These are phyloP conservation scores for Cutaneotrichosporon dermatis DNA, from an alignment of 1,284 basidiomycete species.

Conservation along the genomic window DNA sequence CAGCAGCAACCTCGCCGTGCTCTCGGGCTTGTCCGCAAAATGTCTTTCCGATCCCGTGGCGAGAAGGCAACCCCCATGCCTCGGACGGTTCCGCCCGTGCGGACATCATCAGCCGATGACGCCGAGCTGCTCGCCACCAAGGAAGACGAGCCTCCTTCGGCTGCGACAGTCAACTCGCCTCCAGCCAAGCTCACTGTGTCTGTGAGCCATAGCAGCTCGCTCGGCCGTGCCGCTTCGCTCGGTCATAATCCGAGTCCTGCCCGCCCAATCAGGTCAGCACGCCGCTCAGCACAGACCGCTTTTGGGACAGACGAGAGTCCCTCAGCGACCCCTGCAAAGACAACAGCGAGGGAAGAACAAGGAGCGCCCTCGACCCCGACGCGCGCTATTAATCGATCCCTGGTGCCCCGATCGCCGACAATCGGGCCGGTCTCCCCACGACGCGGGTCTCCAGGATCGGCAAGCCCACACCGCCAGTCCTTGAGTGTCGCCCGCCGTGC, in stretches of 20 bases:
- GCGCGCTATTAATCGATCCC: neutral
- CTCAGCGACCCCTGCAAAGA: neutral
- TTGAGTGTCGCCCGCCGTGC: conserved; percentile 15
- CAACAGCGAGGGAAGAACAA: neutral
- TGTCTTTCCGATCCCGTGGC: conserved; percentile 8
- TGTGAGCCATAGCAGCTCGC: neutral
- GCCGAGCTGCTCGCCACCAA: neutral
- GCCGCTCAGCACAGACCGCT: neutral
- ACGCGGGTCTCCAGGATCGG: neutral
- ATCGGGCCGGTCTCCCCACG: neutral
- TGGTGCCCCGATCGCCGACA: neutral
- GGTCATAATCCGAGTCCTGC: neutral
- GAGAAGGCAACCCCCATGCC: neutral
- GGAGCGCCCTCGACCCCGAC: neutral
- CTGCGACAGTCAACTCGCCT: neutral
- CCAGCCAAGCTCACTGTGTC: neutral
- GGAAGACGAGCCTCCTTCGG: neutral
- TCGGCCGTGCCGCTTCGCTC: neutral
- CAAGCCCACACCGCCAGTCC: neutral
- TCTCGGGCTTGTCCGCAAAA: conserved; percentile 13
- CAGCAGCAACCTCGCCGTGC: conserved; percentile 3
- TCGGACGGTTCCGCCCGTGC: neutral
- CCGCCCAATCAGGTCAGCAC: neutral
- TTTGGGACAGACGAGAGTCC: neutral
- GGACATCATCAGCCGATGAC: conserved; percentile 1